Percentiles rank a stretch among this genome's conserved stretches.
phyloP scores from a whole-genome alignment of 164 flowering plant species.

The Stephania japonica region DNA sequence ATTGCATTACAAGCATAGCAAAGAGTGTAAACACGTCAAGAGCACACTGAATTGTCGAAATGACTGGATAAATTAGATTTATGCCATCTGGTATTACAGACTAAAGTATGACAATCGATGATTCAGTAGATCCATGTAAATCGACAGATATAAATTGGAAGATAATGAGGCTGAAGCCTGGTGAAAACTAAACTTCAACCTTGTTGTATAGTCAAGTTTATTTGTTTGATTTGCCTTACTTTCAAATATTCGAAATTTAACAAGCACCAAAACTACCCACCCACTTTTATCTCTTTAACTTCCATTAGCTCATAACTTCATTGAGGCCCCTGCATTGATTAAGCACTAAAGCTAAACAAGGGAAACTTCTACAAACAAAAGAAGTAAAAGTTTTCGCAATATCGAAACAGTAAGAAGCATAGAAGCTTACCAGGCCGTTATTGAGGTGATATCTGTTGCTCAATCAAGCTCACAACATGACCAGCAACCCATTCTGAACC shows the following conservation, averaged over 20 bases:
- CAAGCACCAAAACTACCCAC: not conserved
- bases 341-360: not conserved
- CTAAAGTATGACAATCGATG: too few species aligned
- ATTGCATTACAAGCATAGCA: too few species aligned
- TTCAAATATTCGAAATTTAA: not conserved
- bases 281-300: not conserved
- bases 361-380: not conserved
- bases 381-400: not conserved
- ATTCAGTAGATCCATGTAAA: too few species aligned
- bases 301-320: not conserved
- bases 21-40: too few species aligned
- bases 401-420: not conserved
- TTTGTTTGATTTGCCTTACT: not conserved
- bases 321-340: not conserved
- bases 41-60: too few species aligned
- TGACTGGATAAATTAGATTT: too few species aligned
- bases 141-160: too few species aligned
- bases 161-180: too few species aligned
- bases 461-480: constrained; percentile 55
- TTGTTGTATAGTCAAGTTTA: too few species aligned
- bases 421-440: constrained; percentile 9
- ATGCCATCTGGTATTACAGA: too few species aligned
- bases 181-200: too few species aligned
- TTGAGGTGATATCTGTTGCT: constrained; percentile 20
- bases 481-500: constrained; percentile 86